Percentiles rank a stretch among this genome's conserved stretches.
Evolutionary conservation across 768 basidiomycete species (phyloP).

Genomic region (Mycena vitilis): DNA sequence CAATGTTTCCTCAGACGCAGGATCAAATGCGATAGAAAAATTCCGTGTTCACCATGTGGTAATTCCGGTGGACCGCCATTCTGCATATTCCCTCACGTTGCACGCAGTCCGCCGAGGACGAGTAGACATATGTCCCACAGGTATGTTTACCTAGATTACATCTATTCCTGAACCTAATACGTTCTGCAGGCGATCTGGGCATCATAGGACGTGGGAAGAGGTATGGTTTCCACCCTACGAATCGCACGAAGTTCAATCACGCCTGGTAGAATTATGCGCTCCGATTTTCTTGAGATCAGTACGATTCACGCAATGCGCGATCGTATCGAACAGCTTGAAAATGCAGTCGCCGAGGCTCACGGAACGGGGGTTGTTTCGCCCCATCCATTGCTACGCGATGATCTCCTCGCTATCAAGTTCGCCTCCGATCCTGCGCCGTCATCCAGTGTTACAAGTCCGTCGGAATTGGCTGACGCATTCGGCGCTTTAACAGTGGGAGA

Average conservation of each 20-base stretch:
- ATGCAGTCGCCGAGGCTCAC: conserved; percentile 12
- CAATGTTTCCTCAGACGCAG: conserved; percentile 6
- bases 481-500: conserved; percentile 13
- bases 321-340: conserved; percentile 23
- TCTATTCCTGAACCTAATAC: background rate
- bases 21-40: conserved; percentile 21
- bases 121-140: conserved; percentile 17
- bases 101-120: conserved; percentile 3
- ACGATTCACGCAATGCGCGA: conserved; percentile 19
- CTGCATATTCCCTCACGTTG: too few relatives aligned
- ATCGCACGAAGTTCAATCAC: background rate
- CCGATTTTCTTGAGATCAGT: conserved; percentile 3
- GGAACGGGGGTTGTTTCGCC: background rate
- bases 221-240: background rate
- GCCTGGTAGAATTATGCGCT: conserved; percentile 14
- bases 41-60: conserved; percentile 11
- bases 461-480: background rate
- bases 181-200: conserved; percentile 5
- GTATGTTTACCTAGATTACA: background rate
- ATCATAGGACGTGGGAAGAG: conserved; percentile 5
- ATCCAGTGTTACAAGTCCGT: too few relatives aligned
- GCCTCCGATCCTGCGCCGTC: conserved; percentile 12
- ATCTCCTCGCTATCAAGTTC: conserved; percentile 13
- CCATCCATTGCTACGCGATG: conserved; percentile 19
- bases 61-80: background rate